Conservation (phyloP, 2,329 filamentous ascomycete genomes). For the Paecilomyces niveus region DNA sequence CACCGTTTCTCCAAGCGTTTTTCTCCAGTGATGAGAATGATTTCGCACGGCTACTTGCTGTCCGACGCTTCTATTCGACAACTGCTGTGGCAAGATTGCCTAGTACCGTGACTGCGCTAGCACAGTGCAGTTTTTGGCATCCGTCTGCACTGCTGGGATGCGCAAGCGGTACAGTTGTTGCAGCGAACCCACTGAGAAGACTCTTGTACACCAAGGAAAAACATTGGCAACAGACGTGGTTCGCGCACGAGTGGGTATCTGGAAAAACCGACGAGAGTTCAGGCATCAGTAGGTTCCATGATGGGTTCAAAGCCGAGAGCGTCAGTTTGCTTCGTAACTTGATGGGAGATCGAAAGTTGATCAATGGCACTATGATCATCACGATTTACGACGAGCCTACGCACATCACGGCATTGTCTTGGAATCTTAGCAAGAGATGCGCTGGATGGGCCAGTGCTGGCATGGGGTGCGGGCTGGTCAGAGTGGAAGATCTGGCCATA, state of each 20-base stretch:
- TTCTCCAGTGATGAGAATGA: constrained; percentile 50
- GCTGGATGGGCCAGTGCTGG: constrained; percentile 62
- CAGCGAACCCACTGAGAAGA: constrained; percentile 46
- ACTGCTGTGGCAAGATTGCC: constrained; percentile 43
- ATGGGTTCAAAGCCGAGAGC: constrained; percentile 37
- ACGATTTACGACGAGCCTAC: constrained; percentile 56
- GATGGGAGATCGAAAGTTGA: constrained; percentile 22
- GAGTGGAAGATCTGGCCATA: constrained; percentile 57
- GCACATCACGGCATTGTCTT: constrained; percentile 55
- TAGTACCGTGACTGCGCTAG: constrained; percentile 26
- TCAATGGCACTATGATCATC: constrained; percentile 26
- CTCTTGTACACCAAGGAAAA: constrained; percentile 44
- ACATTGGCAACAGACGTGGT: constrained; percentile 51
- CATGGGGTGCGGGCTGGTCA: constrained; percentile 60
- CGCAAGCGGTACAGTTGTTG: constrained; percentile 44
- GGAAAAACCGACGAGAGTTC: constrained; percentile 17
- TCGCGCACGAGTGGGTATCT: constrained; percentile 49
- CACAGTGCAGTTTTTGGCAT: constrained; percentile 39
- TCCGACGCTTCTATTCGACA: constrained; percentile 47
- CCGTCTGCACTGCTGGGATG: constrained; percentile 48
- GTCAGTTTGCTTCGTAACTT: constrained; percentile 24
- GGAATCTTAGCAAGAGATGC: constrained; percentile 62
- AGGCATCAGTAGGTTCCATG: constrained; percentile 36
- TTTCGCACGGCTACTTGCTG: constrained; percentile 40
- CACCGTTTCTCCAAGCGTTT: constrained; percentile 49